Conservation (phyloP, 1,284 basidiomycete species). For the Tilletiaria anomala region DNA sequence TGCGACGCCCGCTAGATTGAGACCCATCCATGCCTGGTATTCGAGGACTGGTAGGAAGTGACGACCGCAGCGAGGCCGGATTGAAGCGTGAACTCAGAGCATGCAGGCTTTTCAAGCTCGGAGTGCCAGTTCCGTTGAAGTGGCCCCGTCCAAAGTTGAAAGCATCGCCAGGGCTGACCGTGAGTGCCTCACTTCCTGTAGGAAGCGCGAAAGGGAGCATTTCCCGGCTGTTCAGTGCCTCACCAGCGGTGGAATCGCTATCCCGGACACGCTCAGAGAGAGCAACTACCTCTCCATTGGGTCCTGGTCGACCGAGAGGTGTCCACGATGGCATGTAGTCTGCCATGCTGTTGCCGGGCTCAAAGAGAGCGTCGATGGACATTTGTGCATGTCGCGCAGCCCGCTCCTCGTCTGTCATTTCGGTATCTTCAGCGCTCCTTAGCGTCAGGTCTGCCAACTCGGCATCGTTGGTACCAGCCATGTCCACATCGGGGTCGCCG, state of each 20-base stretch:
- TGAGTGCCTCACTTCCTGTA: slow-evolving; percentile 58
- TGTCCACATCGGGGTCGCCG: background rate
- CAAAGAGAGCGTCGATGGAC: slow-evolving; percentile 22
- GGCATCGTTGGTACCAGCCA: background rate
- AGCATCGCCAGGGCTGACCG: slow-evolving; percentile 49
- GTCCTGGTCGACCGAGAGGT: slow-evolving; percentile 10
- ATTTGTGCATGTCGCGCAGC: slow-evolving; percentile 11
- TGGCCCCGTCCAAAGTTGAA: slow-evolving; percentile 31
- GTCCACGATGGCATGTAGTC: slow-evolving; percentile 27
- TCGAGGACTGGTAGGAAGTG: background rate
- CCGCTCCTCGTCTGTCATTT: slow-evolving; percentile 12
- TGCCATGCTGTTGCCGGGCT: slow-evolving; percentile 19
- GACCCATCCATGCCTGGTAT: background rate
- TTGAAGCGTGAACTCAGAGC: background rate
- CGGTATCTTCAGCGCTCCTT: background rate
- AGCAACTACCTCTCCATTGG: slow-evolving; percentile 8
- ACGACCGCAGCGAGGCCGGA: background rate
- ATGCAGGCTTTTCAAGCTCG: slow-evolving; percentile 14
- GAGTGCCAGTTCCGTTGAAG: slow-evolving; percentile 26
- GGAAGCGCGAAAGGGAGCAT: slow-evolving; percentile 83
- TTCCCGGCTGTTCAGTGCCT: slow-evolving; percentile 60
- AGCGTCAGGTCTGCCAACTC: slow-evolving; percentile 43
- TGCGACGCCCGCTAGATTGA: background rate
- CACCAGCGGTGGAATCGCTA: background rate
- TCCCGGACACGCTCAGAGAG: background rate